Evolutionary conservation across 208 protist genomes (phyloP).

Genomic region (Leishmania martiniquensis): DNA sequence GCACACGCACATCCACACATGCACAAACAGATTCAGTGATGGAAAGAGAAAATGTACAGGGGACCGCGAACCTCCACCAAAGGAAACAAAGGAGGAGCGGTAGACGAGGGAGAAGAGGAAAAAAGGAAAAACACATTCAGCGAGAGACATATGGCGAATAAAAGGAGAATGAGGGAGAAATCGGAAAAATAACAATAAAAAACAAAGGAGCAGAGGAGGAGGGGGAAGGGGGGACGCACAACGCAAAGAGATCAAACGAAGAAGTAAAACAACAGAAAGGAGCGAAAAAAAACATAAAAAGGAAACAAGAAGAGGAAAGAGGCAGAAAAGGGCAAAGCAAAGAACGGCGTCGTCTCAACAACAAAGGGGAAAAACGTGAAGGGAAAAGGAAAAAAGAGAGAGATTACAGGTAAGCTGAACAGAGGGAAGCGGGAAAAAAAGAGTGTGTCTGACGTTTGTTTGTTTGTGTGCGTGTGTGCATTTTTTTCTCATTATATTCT

Average conservation of each 20-base stretch:
- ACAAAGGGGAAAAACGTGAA: neutral
- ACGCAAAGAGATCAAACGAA: neutral
- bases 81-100: too few species aligned
- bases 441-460: neutral
- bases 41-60: too few species aligned
- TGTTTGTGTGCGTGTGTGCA: too few species aligned
- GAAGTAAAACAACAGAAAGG: conserved; percentile 1
- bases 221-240: neutral
- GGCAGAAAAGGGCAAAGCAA: too few species aligned
- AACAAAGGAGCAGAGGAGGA: neutral
- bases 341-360: too few species aligned
- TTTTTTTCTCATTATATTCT: too few species aligned
- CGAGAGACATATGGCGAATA: neutral
- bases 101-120: too few species aligned
- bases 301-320: neutral
- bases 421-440: neutral
- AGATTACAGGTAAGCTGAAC: neutral
- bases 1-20: too few species aligned
- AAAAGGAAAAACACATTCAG: neutral
- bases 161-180: neutral
- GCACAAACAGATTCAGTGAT: too few species aligned
- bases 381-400: neutral
- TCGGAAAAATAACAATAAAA: too few species aligned
- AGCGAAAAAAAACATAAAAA: neutral
- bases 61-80: too few species aligned